These are phyloP conservation scores for Pythium chondricola DNA, from an alignment of 352 stramenopile genomes.

Conservation along the genomic window DNA sequence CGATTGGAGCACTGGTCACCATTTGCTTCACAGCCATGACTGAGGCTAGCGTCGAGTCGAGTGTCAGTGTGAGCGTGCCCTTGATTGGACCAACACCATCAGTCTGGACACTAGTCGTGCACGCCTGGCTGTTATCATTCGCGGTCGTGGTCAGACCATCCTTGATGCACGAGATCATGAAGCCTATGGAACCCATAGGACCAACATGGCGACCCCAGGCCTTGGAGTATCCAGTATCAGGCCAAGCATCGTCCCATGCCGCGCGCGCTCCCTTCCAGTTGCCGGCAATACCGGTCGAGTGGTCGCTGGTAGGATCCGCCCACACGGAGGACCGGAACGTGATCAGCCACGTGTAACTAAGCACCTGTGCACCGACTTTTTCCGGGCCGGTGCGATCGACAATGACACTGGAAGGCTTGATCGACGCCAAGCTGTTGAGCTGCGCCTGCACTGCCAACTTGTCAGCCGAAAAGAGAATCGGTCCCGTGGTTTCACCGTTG, in stretches of 20 bases:
- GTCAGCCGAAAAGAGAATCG: conserved; percentile 84
- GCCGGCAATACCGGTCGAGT: conserved; percentile 74
- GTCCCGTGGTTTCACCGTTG: conserved; percentile 90
- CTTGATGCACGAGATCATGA: conserved; percentile 48
- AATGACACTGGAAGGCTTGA: conserved; percentile 88
- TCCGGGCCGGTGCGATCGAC: conserved; percentile 58
- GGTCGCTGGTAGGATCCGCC: conserved; percentile 88
- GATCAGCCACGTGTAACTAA: conserved; percentile 88
- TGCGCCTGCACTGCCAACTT: conserved; percentile 79
- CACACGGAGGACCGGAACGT: conserved; percentile 93
- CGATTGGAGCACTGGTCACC: conserved; percentile 76
- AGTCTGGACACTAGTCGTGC: conserved; percentile 18
- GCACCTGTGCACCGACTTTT: conserved; percentile 55
- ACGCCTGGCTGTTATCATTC: conserved; percentile 49
- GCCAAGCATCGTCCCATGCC: conserved; percentile 88
- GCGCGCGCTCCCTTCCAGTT: conserved; percentile 89
- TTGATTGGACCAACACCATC: conserved; percentile 80
- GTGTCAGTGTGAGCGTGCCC: conserved; percentile 85
- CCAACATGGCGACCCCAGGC: conserved; percentile 96
- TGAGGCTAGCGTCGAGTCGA: conserved; percentile 69
- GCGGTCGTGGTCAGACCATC: conserved; percentile 57
- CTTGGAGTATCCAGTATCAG: conserved; percentile 90
- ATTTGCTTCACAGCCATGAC: conserved; percentile 65
- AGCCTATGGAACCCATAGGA: conserved; percentile 46
- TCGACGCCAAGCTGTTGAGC: conserved; percentile 90